phyloP scores from a whole-genome alignment of 345 rosid species.

The Leavenworthia alabamica region DNA sequence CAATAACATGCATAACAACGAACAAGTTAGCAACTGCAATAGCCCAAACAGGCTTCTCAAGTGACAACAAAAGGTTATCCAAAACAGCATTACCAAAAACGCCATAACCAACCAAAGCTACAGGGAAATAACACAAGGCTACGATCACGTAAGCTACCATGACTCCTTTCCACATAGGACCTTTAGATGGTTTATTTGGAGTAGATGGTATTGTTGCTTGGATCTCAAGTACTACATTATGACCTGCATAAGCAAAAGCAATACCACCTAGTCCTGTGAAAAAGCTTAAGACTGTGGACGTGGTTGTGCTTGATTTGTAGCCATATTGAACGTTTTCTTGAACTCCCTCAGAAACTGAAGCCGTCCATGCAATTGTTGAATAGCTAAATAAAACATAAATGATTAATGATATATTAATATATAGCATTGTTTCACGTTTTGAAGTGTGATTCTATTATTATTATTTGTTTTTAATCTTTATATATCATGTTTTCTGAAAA shows the following conservation, averaged over 20 bases:
- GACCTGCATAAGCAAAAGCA: constrained; percentile 63
- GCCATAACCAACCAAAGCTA: constrained; percentile 48
- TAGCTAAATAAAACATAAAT: constrained; percentile 31
- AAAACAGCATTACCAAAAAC: constrained; percentile 50
- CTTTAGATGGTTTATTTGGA: constrained; percentile 55
- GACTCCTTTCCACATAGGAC: constrained; percentile 68
- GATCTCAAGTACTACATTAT: constrained; percentile 64
- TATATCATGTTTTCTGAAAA: background rate
- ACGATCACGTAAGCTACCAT: constrained; percentile 47
- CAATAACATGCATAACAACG: constrained; percentile 60
- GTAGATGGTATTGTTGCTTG: constrained; percentile 70
- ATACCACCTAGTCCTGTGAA: constrained; percentile 55
- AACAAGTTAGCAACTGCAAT: constrained; percentile 49
- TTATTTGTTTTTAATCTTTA: too few relatives aligned
- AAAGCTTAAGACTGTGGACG: constrained; percentile 37
- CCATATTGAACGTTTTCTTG: constrained; percentile 36
- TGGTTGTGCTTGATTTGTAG: constrained; percentile 27
- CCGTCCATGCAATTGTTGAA: constrained; percentile 59
- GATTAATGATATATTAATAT: background rate
- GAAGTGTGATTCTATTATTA: background rate
- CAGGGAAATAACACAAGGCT: constrained; percentile 64
- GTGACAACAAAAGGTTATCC: constrained; percentile 54
- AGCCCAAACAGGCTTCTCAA: constrained; percentile 57
- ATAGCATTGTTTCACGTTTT: background rate
- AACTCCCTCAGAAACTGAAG: constrained; percentile 39